Percentiles rank a stretch among this genome's conserved stretches.
Evolutionary conservation across 2,329 filamentous ascomycete genomes (phyloP).

Genomic region (Pseudocercospora musae): DNA sequence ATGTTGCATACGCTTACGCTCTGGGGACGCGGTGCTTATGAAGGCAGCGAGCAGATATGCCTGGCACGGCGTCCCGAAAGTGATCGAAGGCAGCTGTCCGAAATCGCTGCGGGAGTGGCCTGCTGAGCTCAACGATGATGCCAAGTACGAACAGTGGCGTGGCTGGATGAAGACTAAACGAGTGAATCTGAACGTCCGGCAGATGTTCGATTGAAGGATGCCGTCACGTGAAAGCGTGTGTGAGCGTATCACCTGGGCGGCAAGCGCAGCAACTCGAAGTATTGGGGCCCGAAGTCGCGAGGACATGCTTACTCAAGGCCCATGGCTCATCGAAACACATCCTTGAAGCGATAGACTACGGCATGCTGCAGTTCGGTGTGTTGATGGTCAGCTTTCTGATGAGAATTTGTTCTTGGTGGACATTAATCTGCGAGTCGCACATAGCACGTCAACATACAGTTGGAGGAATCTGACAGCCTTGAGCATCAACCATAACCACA

Average conservation of each 20-base stretch:
- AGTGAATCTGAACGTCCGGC: slow-evolving; percentile 58
- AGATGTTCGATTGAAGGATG: neutral
- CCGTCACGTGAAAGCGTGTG: neutral
- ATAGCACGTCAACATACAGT: neutral
- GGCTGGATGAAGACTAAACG: slow-evolving; percentile 88
- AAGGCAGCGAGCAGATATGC: slow-evolving; percentile 75
- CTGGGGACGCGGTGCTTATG: slow-evolving; percentile 92
- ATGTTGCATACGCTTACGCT: slow-evolving; percentile 66
- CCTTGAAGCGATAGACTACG: neutral
- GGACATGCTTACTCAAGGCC: neutral
- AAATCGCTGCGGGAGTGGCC: slow-evolving; percentile 74
- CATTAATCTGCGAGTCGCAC: neutral
- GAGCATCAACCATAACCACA: neutral
- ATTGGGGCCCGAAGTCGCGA: neutral
- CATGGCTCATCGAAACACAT: neutral
- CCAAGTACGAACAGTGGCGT: slow-evolving; percentile 64
- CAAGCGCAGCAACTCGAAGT: neutral
- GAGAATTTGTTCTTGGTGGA: neutral
- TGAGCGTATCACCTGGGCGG: neutral
- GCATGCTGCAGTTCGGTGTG: neutral
- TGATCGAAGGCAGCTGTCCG: slow-evolving; percentile 76
- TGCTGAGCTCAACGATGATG: slow-evolving; percentile 33
- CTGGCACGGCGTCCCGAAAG: slow-evolving; percentile 93
- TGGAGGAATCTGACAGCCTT: neutral
- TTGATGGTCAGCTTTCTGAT: too few relatives aligned